Evolutionary conservation across 495 filamentous ascomycete genomes (phyloP), one percentile per base, ranked within the genome.

Genomic region (Acidomyces sp.): DNA sequence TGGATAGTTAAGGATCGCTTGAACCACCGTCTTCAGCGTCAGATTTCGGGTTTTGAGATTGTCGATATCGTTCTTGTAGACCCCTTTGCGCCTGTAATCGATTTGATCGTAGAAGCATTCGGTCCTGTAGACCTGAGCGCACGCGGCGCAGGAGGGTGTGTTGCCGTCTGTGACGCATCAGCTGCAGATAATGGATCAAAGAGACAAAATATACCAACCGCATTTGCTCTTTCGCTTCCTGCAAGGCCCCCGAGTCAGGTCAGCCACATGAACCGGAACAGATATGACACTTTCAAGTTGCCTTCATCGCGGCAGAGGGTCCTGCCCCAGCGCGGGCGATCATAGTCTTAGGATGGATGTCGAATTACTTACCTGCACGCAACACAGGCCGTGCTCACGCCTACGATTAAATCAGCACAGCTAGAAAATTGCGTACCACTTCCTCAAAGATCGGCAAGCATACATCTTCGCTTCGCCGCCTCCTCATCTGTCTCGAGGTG

Each of bases 1-100:
- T 34, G 80, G 72, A 22, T 82, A 82, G 55, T 94, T 94, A 22
- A 97, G 65, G 40, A 97, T 82, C 18, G 90, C 92, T 57, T 95
- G 82, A 35, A 97, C 76, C 20, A 97, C 64, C 6, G 86, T 88
- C 55, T 95, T 82, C 19, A 96, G 65, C 10, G 90, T 97, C 23
- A 82, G 82, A 55, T 82, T 88, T 39, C 72, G 72, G 15, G 86
- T 88, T 54, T 88, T 83, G 53, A 88, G 70, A 49, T 78, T 82
- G 58, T 94, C 86, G 33, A 86, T 80, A 58, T 94, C 86, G 59
- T 93, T 85, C 59, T 85, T 87, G 59, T 94, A 95, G 7, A 95
- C 90, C 34, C 90, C 90, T 57, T 96, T 97, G 13, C 90, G 77
- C 33, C 90, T 80, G 56, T 94, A 85, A 59, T 97, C 90, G 55